These are phyloP conservation scores for Penicillium turbatum DNA, from an alignment of 495 filamentous ascomycete genomes.

Conservation along the genomic window DNA sequence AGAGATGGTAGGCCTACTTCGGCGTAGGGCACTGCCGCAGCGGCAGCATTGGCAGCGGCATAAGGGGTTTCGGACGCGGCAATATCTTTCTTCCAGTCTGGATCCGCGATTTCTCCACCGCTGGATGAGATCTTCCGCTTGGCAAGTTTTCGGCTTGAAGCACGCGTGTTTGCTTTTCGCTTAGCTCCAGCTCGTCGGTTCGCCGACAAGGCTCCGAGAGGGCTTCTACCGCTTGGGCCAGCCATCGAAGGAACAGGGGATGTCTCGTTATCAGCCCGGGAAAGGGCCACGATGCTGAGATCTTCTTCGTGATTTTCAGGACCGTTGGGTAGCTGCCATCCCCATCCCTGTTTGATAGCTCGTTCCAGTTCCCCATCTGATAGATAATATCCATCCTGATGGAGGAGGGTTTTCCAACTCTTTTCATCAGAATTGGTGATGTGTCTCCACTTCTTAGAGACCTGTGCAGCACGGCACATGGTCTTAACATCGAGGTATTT, in stretches of 20 bases:
- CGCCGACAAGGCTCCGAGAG: constrained; percentile 16
- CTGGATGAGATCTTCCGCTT: constrained; percentile 52
- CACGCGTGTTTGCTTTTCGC: constrained; percentile 48
- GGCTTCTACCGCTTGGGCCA: constrained; percentile 26
- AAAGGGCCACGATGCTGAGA: constrained; percentile 51
- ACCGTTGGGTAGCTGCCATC: constrained; percentile 88
- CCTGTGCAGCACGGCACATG: constrained; percentile 87
- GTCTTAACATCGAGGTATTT: constrained; percentile 82
- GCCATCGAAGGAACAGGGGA: constrained; percentile 28
- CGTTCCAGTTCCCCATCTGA: constrained; percentile 79
- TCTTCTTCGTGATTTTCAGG: constrained; percentile 75
- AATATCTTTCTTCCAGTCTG: constrained; percentile 43
- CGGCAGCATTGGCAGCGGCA: constrained; percentile 78
- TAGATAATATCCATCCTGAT: constrained; percentile 72
- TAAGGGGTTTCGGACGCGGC: constrained; percentile 69
- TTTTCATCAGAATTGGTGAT: constrained; percentile 89
- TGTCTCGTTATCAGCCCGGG: constrained; percentile 46
- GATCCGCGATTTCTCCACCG: constrained; percentile 34
- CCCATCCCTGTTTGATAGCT: constrained; percentile 93
- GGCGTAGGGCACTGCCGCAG: constrained; percentile 74
- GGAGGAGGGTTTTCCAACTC: constrained; percentile 91
- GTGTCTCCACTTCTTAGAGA: constrained; percentile 89
- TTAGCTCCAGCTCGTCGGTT: constrained; percentile 49
- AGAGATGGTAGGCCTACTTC: constrained; percentile 73
- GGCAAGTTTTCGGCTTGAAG: constrained; percentile 47